phyloP scores from a whole-genome alignment of 805 yeast genomes.

The Pichia cabralensis region DNA sequence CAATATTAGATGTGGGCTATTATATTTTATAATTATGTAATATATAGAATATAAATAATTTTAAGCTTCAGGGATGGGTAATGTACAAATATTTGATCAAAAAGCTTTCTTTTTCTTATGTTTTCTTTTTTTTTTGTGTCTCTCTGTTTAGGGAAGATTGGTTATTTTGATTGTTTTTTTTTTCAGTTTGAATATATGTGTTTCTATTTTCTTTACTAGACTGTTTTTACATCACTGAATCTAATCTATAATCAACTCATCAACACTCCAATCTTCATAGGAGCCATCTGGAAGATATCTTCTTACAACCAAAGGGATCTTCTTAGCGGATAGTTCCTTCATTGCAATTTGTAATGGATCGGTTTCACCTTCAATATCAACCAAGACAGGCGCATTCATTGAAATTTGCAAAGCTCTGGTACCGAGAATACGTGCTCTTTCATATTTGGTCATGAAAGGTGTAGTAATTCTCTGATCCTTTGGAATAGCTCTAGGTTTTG shows the following conservation, averaged over 20 bases:
- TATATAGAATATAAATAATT: too few species aligned
- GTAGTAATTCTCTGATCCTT: constrained; percentile 87
- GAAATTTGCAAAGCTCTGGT: constrained; percentile 96
- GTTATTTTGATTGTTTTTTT: too few species aligned
- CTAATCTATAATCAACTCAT: constrained; percentile 83
- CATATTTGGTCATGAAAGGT: constrained; percentile 98
- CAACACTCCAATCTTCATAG: constrained; percentile 98
- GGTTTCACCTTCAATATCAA: constrained; percentile 97
- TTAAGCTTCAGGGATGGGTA: too few species aligned
- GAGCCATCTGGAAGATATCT: constrained; percentile 95
- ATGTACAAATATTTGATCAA: background rate
- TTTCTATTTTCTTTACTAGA: too few species aligned
- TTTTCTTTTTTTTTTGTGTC: constrained; percentile 26
- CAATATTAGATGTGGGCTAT: too few species aligned
- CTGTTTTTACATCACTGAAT: too few species aligned
- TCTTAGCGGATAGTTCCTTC: constrained; percentile 91
- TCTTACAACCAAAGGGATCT: constrained; percentile 91
- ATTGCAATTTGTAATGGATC: constrained; percentile 97
- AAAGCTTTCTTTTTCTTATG: background rate
- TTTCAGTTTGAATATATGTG: background rate
- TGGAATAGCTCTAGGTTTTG: constrained; percentile 60
- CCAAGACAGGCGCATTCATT: constrained; percentile 96
- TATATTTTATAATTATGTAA: background rate
- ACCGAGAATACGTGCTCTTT: constrained; percentile 94
- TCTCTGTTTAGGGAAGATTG: background rate